Conservation (phyloP, 2,329 filamentous ascomycete genomes). For the Aspergillus sp. region DNA sequence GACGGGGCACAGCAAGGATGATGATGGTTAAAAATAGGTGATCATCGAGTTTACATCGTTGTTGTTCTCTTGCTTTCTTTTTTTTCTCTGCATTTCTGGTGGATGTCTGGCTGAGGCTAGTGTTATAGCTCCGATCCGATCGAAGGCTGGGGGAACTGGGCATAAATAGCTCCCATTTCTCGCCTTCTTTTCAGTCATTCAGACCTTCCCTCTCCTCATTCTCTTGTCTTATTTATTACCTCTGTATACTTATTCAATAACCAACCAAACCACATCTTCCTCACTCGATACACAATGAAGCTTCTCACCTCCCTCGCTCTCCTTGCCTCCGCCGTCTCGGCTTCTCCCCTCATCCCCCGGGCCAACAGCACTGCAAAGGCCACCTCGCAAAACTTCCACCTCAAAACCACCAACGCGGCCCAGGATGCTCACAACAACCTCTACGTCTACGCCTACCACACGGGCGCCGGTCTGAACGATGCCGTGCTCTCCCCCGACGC, state of each 20-base stretch:
- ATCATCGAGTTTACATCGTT: too few relatives aligned
- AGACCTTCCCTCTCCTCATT: neutral
- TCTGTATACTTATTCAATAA: neutral
- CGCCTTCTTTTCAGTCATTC: neutral
- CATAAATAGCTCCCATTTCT: too few relatives aligned
- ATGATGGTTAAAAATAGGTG: too few relatives aligned
- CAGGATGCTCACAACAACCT: slow-evolving; percentile 26
- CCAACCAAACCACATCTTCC: neutral
- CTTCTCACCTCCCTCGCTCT: slow-evolving; percentile 21
- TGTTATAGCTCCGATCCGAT: too few relatives aligned
- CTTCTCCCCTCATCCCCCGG: slow-evolving; percentile 17
- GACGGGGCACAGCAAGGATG: too few relatives aligned
- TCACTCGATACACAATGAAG: slow-evolving; percentile 16
- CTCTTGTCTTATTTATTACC: too few relatives aligned
- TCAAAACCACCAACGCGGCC: slow-evolving; percentile 25
- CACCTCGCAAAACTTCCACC: slow-evolving; percentile 20
- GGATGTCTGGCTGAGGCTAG: too few relatives aligned
- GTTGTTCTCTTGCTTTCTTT: too few relatives aligned
- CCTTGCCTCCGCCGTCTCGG: slow-evolving; percentile 19
- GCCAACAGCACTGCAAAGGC: slow-evolving; percentile 10
- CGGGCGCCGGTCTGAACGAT: slow-evolving; percentile 33
- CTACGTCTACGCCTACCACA: slow-evolving; percentile 33
- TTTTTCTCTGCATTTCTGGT: too few relatives aligned
- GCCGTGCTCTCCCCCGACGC: slow-evolving; percentile 24
- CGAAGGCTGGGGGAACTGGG: too few relatives aligned